Conservation (phyloP, 2,329 filamentous ascomycete genomes). For the Mycocentrospora acerina region DNA sequence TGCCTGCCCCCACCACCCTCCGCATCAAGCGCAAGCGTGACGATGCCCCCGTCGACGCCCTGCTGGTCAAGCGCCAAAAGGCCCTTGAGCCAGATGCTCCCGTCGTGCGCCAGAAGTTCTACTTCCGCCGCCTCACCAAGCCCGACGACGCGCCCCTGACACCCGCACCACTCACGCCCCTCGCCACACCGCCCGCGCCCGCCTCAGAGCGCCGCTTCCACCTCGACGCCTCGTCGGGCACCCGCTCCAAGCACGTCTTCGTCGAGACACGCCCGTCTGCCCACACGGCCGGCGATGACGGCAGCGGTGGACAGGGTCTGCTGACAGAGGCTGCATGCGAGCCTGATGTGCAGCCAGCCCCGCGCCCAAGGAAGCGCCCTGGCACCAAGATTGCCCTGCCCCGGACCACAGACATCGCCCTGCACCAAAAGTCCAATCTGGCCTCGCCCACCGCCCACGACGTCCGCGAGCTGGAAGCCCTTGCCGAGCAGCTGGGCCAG, state of each 20-base stretch:
- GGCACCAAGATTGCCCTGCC: slow-evolving; percentile 25
- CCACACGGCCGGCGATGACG: not conserved
- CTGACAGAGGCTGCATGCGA: too few species aligned
- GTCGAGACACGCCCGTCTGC: slow-evolving; percentile 16
- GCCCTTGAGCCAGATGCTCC: slow-evolving; percentile 4
- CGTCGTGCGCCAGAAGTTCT: slow-evolving; percentile 9
- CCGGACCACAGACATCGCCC: slow-evolving; percentile 5
- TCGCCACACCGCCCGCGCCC: slow-evolving; percentile 23
- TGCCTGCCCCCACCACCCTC: slow-evolving; percentile 29
- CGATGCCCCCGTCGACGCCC: slow-evolving; percentile 58
- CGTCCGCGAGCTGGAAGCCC: slow-evolving; percentile 34
- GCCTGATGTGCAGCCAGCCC: too few species aligned
- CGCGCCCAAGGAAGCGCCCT: slow-evolving; percentile 30
- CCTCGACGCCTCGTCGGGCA: slow-evolving; percentile 20
- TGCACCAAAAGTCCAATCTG: slow-evolving; percentile 8
- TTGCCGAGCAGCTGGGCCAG: slow-evolving; percentile 35
- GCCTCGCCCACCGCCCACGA: slow-evolving; percentile 25
- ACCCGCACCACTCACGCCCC: slow-evolving; percentile 17
- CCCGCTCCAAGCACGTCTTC: slow-evolving; percentile 21
- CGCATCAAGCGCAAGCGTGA: slow-evolving; percentile 57
- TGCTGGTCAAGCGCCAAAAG: slow-evolving; percentile 35
- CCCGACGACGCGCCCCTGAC: slow-evolving; percentile 14
- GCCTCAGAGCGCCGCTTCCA: slow-evolving; percentile 25
- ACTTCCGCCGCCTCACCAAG: slow-evolving; percentile 28
- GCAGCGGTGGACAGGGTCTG: too few species aligned